Percentiles rank a stretch among this genome's conserved stretches.
Evolutionary conservation across 495 filamentous ascomycete species (phyloP).

Genomic region (Articulospora tetracladia): DNA sequence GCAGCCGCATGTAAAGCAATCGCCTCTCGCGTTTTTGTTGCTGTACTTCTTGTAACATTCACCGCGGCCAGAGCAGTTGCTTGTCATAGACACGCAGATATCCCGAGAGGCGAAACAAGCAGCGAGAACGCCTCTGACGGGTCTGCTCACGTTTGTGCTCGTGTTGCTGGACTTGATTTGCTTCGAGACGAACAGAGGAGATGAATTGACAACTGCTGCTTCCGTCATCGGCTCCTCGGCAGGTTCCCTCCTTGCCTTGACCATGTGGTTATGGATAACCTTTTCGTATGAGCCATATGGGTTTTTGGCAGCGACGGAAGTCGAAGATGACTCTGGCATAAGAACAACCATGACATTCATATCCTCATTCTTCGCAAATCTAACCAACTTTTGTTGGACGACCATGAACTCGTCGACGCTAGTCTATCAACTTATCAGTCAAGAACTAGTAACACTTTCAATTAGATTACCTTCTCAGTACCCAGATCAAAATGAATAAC

Average conservation of each 20-base stretch:
- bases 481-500: conserved; percentile 25
- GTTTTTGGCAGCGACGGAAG: conserved; percentile 5
- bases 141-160: conserved; percentile 1
- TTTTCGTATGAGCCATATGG: conserved; percentile 25
- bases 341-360: conserved; percentile 22
- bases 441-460: neutral
- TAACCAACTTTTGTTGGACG: conserved; percentile 13
- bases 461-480: conserved; percentile 1
- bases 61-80: conserved; percentile 75
- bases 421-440: conserved; percentile 3
- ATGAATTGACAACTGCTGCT: neutral
- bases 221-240: conserved; percentile 20
- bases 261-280: conserved; percentile 6
- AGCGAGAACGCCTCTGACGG: conserved; percentile 20
- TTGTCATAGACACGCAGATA: conserved; percentile 58
- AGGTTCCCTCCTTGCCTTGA: conserved; percentile 13
- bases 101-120: conserved; percentile 60
- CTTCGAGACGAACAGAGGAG: neutral
- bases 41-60: conserved; percentile 58
- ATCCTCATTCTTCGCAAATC: conserved; percentile 14
- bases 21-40: conserved; percentile 25
- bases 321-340: conserved; percentile 20
- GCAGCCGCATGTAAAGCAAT: conserved; percentile 80
- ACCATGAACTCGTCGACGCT: conserved; percentile 12
- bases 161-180: conserved; percentile 5